A percentile compares a stretch with the other conserved stretches of the same genome.
These are phyloP conservation scores for Volvox carteri DNA, from an alignment of 163 green algal genomes.

Conservation along the genomic window DNA sequence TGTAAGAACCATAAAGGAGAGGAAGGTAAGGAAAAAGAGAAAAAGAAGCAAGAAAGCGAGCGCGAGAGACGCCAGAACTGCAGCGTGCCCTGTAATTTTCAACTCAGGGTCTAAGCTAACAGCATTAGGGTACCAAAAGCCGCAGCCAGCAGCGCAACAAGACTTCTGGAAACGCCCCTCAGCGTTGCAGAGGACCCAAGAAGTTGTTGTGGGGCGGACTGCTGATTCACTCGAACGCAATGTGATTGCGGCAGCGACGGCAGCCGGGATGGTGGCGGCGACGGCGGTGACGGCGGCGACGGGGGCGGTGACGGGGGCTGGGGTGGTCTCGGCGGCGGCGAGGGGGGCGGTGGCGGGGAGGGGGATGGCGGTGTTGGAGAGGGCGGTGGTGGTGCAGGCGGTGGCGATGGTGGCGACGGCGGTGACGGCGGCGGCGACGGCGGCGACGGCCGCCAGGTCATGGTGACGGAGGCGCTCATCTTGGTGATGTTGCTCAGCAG, in stretches of 20 bases:
- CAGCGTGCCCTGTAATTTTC: too few species aligned
- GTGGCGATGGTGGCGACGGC: slow-evolving; percentile 2
- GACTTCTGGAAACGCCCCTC: too few species aligned
- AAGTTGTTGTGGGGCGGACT: background rate
- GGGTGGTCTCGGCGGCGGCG: background rate
- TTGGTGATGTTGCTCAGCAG: background rate
- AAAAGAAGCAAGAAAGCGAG: too few species aligned
- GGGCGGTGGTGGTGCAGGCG: background rate
- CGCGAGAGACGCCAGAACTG: too few species aligned
- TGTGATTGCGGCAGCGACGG: background rate
- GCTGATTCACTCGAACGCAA: background rate
- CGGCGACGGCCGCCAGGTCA: slow-evolving; percentile 12
- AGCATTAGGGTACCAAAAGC: too few species aligned
- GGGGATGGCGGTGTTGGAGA: background rate
- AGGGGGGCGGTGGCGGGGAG: background rate
- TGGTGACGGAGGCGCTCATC: background rate
- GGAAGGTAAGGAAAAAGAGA: too few species aligned
- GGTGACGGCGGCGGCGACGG: slow-evolving; percentile 42
- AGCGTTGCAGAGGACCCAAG: too few species aligned
- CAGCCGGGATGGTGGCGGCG: background rate
- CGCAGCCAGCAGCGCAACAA: too few species aligned
- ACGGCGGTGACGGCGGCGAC: background rate
- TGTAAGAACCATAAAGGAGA: too few species aligned
- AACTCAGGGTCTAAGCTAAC: too few species aligned
- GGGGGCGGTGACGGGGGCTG: background rate